These are phyloP conservation scores for Chaetothyriales sp. DNA, from an alignment of 2,329 filamentous ascomycete genomes.

Conservation along the genomic window DNA sequence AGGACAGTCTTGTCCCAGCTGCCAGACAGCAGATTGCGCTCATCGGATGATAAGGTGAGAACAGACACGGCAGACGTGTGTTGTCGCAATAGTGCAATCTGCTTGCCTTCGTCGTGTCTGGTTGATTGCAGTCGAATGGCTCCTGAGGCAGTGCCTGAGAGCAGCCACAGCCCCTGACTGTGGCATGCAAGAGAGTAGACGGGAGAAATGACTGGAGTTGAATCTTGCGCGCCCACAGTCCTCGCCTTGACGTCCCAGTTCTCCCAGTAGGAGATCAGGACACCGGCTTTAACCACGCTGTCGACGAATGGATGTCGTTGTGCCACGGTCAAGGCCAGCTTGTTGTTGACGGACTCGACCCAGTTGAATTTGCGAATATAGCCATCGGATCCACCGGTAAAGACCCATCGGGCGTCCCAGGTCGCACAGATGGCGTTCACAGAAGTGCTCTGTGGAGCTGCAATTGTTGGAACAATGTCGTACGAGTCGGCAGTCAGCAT, in stretches of 20 bases:
- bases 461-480: slow-evolving; percentile 94
- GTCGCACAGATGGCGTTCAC: slow-evolving; percentile 88
- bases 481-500: slow-evolving; percentile 69
- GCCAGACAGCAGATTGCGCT: slow-evolving; percentile 75
- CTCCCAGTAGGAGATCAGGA: slow-evolving; percentile 95
- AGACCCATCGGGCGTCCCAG: slow-evolving; percentile 87
- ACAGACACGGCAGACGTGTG: slow-evolving; percentile 90
- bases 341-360: slow-evolving; percentile 85
- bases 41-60: slow-evolving; percentile 66
- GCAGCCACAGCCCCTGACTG: slow-evolving; percentile 75
- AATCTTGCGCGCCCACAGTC: slow-evolving; percentile 24
- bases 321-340: slow-evolving; percentile 82
- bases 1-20: slow-evolving; percentile 93
- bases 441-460: slow-evolving; percentile 86
- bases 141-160: slow-evolving; percentile 81
- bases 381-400: slow-evolving; percentile 84
- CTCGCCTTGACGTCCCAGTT: slow-evolving; percentile 60
- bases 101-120: slow-evolving; percentile 85
- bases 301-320: slow-evolving; percentile 96
- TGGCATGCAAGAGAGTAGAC: slow-evolving; percentile 92
- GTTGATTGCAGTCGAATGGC: slow-evolving; percentile 88
- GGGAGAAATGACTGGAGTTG: slow-evolving; percentile 58
- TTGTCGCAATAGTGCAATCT: slow-evolving; percentile 64
- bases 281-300: slow-evolving; percentile 87
- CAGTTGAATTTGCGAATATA: slow-evolving; percentile 97